A percentile compares a stretch with the other conserved stretches of the same genome.
These are phyloP conservation scores for Geotrichum restrictum DNA, from an alignment of 1,139 yeast genomes.

Conservation along the genomic window DNA sequence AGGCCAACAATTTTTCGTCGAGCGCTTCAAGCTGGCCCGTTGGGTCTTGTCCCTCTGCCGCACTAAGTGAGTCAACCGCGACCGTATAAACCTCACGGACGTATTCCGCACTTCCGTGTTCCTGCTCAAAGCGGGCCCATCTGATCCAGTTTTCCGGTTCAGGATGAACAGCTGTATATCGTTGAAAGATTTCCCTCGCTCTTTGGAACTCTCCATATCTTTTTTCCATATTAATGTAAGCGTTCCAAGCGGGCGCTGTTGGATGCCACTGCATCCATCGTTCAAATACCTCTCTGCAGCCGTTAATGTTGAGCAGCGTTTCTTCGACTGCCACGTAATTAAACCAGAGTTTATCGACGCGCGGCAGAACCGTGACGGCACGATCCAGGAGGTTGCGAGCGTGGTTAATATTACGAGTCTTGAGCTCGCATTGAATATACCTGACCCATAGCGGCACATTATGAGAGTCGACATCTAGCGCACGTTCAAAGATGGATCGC, in stretches of 20 bases:
- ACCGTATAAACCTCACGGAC: slow-evolving; percentile 64
- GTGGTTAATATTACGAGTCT: slow-evolving; percentile 71
- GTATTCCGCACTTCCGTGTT: slow-evolving; percentile 47
- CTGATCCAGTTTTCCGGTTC: slow-evolving; percentile 58
- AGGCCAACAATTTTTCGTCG: slow-evolving; percentile 43
- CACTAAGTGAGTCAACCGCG: slow-evolving; percentile 54
- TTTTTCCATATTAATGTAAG: slow-evolving; percentile 68
- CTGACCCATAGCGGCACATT: slow-evolving; percentile 83
- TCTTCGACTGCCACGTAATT: slow-evolving; percentile 75
- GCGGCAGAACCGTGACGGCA: slow-evolving; percentile 68
- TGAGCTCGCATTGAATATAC: slow-evolving; percentile 74
- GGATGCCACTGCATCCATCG: slow-evolving; percentile 73
- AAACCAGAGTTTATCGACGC: slow-evolving; percentile 84
- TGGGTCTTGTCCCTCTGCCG: slow-evolving; percentile 26
- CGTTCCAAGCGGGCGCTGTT: slow-evolving; percentile 63
- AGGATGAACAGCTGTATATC: slow-evolving; percentile 56
- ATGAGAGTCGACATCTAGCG: slow-evolving; percentile 68
- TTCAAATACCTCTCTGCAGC: slow-evolving; percentile 64
- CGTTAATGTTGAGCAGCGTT: slow-evolving; percentile 58
- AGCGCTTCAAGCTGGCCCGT: slow-evolving; percentile 30
- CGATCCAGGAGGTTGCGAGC: slow-evolving; percentile 83
- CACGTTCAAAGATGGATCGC: slow-evolving; percentile 83
- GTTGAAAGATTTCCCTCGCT: slow-evolving; percentile 55
- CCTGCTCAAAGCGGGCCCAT: slow-evolving; percentile 60
- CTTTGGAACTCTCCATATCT: slow-evolving; percentile 58